Evolutionary conservation across 768 basidiomycete genomes (phyloP), one percentile per base, ranked within the genome.

Genomic region (Chalciporus piperatus): DNA sequence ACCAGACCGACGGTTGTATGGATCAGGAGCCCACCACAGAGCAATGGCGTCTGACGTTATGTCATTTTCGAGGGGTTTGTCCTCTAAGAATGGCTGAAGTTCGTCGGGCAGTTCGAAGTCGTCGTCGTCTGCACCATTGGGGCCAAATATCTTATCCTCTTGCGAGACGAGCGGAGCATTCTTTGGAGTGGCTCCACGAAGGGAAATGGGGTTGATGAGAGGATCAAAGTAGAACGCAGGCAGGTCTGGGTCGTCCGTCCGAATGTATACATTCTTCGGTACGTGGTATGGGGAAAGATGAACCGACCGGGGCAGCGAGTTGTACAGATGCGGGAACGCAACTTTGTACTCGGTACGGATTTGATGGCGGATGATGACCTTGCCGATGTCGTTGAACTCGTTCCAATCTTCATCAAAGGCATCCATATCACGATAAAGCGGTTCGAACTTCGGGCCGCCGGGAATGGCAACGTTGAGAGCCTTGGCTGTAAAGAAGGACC

Each of bases 151-250:
- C n/a, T 71, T 74, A 57, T 96, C 93, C 68, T 99, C 97, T 61
- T 98, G 93, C 3, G 92, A 80, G 10, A 95, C 76, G 14, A 90
- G 74, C 4, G 91, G 86, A 0, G 79, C 76, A 60, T 94, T 92
- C 73, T 95, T 93, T 11, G 94, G 77, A 22, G 79, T 81, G 50
- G 87, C 82, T 2, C 92, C 90, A 13, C 97, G 92, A 5, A 94
- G 76, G 9, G 96, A 96, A 57, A 98, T 91, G 7, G 96, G 97
- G 67, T 99, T 98, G 71, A 99, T 97, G 60, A 98, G 83, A 3
- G 96, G 95, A 69, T 98, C 97, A 65, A 97, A 99, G 73, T 98
- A 98, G 75, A 98, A 99, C 0, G 97, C 94, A 12, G 96, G 96
- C 17, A 99, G 80, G 73, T 99, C 96, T n/a, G 97, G 97, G 64